Evolutionary conservation across 2,329 filamentous ascomycete genomes (phyloP), one percentile per base, ranked within the genome.

Genomic region (Polytolypa hystricis): DNA sequence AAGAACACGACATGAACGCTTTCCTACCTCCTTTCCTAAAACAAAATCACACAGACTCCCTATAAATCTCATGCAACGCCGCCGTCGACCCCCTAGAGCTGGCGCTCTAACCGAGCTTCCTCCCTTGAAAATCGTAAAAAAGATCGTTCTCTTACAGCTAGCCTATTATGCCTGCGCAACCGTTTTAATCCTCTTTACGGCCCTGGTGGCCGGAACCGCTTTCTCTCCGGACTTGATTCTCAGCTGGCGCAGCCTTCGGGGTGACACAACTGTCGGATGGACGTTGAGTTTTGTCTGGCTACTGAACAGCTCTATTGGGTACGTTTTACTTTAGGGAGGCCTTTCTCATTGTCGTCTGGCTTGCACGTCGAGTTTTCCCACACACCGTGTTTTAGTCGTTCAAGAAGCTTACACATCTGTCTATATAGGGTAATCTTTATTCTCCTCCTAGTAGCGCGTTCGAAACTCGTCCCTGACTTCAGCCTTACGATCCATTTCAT

Each of bases 381-480:
- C 11, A 27, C 39, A 29, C 12, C 23, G 17, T 35, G 32, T 26
- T 21, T 31, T 27, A 15, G 14, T 5, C 21, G 15, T 21, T 16
- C 10, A 5, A 9, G 5, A 14, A 33, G 31, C 15, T 11, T 25
- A 15, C 15, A 33, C 20, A 11, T n/a, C 21, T 25, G 21, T 25
- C n/a, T 12, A 11, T 25, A 41, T 53, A 96, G 89, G 55, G 77
- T 84, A 28, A 76, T 93, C 40, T 82, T 85, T 28, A 80, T 95
- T 40, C 76, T 94, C 34, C 64, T 89, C 37, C 68, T 96, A 40
- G 77, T 98, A 47, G 79, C 81, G 14, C 84, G 91, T 43, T 91
- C 82, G 32, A 96, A 96, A 60, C 81, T 96, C 42, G 83, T 96
- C 34, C 85, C 85, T 47, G 91, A 98, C 62, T 98, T 96, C 58